Conservation (phyloP, 2,329 filamentous ascomycete species). For the Botryotinia convoluta region DNA sequence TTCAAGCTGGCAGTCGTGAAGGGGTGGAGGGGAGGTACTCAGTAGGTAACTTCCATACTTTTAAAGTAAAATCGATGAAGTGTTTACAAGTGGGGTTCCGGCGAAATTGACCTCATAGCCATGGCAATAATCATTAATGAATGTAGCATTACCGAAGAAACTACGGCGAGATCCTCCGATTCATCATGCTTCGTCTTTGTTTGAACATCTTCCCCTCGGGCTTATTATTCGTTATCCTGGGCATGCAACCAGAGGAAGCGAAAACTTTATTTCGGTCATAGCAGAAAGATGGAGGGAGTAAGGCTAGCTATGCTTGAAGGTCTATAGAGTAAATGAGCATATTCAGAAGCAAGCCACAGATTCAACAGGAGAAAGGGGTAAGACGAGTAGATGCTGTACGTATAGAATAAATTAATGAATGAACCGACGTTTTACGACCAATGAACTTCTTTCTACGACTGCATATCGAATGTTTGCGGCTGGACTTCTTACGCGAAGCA, state of each 20-base stretch:
- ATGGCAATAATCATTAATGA: not conserved
- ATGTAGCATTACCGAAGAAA: conserved; percentile 12
- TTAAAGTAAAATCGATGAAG: not conserved
- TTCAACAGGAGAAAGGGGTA: not conserved
- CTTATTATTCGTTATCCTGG: conserved; percentile 5
- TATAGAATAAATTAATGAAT: not conserved
- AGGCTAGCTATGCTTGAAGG: not conserved
- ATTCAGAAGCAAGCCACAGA: not conserved
- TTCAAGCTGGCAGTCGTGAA: not conserved
- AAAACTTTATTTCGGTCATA: conserved; percentile 13
- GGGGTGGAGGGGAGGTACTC: not conserved
- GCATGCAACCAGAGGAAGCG: conserved; percentile 6
- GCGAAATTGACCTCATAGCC: conserved; percentile 13
- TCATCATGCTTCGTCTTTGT: not conserved
- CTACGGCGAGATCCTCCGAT: conserved; percentile 19
- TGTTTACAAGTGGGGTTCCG: conserved; percentile 15
- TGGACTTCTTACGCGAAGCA: not conserved
- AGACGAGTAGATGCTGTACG: not conserved
- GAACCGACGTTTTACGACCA: not conserved
- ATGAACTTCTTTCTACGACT: not conserved
- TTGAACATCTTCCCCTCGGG: not conserved
- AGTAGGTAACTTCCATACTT: not conserved
- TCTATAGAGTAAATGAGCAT: not conserved
- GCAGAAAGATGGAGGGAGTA: not conserved
- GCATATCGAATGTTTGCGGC: not conserved